Base-by-base conservation (phyloP, 1,139 yeast species). In the Debaryomycetaceae sp. region DNA sequence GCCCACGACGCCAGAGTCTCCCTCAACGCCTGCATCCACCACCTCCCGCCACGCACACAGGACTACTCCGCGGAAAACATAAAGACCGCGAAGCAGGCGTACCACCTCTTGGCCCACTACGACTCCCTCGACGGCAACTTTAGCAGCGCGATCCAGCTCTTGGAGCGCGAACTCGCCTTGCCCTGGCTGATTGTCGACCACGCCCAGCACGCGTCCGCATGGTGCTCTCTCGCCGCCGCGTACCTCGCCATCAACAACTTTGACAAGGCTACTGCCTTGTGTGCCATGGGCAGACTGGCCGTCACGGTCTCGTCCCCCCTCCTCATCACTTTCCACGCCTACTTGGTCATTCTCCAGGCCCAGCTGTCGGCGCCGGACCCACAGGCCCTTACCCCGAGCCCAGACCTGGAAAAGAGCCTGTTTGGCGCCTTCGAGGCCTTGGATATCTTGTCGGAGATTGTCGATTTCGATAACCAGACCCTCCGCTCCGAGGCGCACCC, bases 371-470 rank as follows among this genome's bases (percentile, higher is more conserved):
- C 20, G 10, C 6, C 10, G 20, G 20, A 10, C 6, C 10, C 6
- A 7, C 20, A 18, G 10, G 20, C 6, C 20, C 20, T 18, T 10
- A 18, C 20, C 10, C 20, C 20, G 6, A 18, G 20, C 20, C 20
- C 20, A 6, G 6, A 6, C 6, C 10, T 10, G 6, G 6, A 6
- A 10, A 10, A 18, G 20, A 18, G 8, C 20, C 8, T 18, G 8
- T 18, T 10, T 7, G 10, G 20, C 6, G 20, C 20, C 20, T 10
- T 7, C 10, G 20, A 18, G 10, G 70, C 73, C 0, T 57, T 67
- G 20, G 37, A 39, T 3, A 39, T 68, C 15, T 44, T 70, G 19
- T 48, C 53, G 22, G 53, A 54, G 27, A 58, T 62, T 23, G 48
- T 61, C 10, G 53, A 47, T 30, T 39, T 55, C 33, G 57, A 54